These are phyloP conservation scores for Wickerhamomyces canadensis DNA, from an alignment of 805 yeast genomes.

Conservation along the genomic window DNA sequence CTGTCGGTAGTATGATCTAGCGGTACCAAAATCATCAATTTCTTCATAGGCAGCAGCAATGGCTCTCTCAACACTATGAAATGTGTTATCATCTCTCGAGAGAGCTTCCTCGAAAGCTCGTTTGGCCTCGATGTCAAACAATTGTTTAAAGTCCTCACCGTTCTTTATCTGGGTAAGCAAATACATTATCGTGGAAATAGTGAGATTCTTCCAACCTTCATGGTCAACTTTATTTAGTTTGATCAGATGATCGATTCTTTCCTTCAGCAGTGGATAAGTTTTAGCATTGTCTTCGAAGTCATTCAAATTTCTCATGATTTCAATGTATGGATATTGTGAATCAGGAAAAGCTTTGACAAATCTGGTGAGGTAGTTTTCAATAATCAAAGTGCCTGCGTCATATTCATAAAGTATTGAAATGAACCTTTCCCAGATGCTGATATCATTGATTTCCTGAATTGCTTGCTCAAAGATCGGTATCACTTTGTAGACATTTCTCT, in stretches of 20 bases:
- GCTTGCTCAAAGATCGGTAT: conserved; percentile 14
- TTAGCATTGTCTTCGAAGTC: background rate
- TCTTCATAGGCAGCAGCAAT: conserved; percentile 30
- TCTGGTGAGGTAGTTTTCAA: background rate
- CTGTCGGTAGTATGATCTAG: conserved; percentile 20
- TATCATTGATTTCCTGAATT: conserved; percentile 2
- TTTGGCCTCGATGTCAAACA: background rate
- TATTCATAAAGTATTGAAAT: conserved; percentile 8
- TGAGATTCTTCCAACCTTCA: conserved; percentile 31
- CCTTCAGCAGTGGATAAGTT: background rate
- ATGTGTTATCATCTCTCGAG: conserved; percentile 22
- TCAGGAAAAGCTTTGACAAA: conserved; percentile 10
- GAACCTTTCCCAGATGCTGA: conserved; percentile 10
- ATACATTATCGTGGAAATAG: conserved; percentile 22
- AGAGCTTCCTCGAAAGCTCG: conserved; percentile 6
- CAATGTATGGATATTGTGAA: conserved; percentile 8
- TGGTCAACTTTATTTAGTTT: conserved; percentile 11
- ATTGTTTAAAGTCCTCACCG: background rate
- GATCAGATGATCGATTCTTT: conserved; percentile 2
- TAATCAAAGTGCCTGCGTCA: background rate
- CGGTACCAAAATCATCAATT: conserved; percentile 25
- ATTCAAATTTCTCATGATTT: conserved; percentile 7
- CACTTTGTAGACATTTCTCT: conserved; percentile 3
- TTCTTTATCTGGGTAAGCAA: conserved; percentile 4
- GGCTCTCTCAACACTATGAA: conserved; percentile 40